Base-by-base conservation (phyloP, 768 basidiomycete genomes). In the Russula griseocarnosa region DNA sequence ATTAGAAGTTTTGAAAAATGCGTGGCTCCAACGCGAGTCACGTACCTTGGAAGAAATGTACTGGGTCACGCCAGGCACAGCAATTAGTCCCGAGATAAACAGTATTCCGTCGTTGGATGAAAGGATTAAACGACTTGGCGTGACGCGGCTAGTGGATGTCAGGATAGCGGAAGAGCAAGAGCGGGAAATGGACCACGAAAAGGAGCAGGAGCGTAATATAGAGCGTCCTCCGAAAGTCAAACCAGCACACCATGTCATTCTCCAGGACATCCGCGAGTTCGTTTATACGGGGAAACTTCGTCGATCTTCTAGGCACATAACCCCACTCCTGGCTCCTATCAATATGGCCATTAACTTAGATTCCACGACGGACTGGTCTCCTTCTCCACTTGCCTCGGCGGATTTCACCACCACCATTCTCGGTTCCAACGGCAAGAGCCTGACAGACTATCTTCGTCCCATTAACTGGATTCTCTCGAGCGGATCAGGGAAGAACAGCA, bases 101-200 rank as follows among this genome's bases (percentile, higher is more conserved):
- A 5, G 26, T 14, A 34, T 64, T n/a, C 62, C 66, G 9, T 49
- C 53, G 0, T 7, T 66, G 1, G 16, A 13, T 22, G 58, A 64
- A 20, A 59, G 66, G n/a, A 51, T 67, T 20, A 22, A 60, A 22
- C 26, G 5, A 32, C 63, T 67, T 16, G 55, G 63, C 6, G 50
- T 42, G 13, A 34, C 40, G 5, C 18, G 40, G 18, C 18, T 49
- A 14, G 13, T 36, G 11, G 55, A 65, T 44, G 63, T 58, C 11
- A 55, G 63, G 40, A 30, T 53, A 14, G 54, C 52, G 16, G 66
- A 67, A 51, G 66, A 67, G 22, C 66, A 67, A 14, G 66, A 65
- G 36, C 63, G 58, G 2, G 66, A 67, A 32, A 63, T 65, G n/a
- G 28, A 59, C 24, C 66, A 61, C 32, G 66, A 67, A 14, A 18